Evolutionary conservation across 805 yeast species (phyloP), one percentile per base, ranked within the genome.

Genomic region (Deakozyma indianensis): DNA sequence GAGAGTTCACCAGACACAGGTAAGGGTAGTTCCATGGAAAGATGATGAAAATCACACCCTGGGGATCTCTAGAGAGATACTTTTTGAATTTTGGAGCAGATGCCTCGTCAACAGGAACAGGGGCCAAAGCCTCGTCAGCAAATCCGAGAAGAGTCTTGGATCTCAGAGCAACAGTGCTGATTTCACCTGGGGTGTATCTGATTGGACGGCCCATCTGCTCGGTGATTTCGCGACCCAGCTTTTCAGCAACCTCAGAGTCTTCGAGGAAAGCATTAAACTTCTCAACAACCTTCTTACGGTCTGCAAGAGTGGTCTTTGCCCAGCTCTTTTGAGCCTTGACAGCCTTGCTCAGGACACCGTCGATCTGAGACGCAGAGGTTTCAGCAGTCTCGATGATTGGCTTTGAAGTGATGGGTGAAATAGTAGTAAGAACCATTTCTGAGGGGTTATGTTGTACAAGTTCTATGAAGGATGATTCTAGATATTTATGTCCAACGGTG

Each of bases 21-120:
- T 84, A 69, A 53, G 95, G 95, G 76, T 85, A 85, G 68, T 85
- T 85, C 94, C 95, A 85, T 55, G 95, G 94, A 58, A 83, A 84
- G 56, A 85, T 81, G 61, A 83, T 86, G 50, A 92, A 87, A 65
- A 88, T 80, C 45, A 84, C 94, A 62, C 94, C 95, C 54, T 82
- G 69, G 50, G 95, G 94, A 66, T 84, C 94, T 52, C 77, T 78
- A 18, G 63, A 53, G n/a, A 61, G 48, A 49, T 57, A 61, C 46
- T 58, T 58, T 20, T 54, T 54, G 54, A 61, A 58, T 35, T 49
- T 46, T 4, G 55, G 51, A 14, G 45, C 35, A 3, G 56, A 45
- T 2, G 42, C 51, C 20, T 47, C 53, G 32, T 58, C 60, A 11
- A 58, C 63, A 4, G 52, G 55, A n/a, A 52, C 56, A 7, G 51